These are phyloP conservation scores for Eimeria falciformis DNA, from an alignment of 169 alveolate species.

Conservation along the genomic window DNA sequence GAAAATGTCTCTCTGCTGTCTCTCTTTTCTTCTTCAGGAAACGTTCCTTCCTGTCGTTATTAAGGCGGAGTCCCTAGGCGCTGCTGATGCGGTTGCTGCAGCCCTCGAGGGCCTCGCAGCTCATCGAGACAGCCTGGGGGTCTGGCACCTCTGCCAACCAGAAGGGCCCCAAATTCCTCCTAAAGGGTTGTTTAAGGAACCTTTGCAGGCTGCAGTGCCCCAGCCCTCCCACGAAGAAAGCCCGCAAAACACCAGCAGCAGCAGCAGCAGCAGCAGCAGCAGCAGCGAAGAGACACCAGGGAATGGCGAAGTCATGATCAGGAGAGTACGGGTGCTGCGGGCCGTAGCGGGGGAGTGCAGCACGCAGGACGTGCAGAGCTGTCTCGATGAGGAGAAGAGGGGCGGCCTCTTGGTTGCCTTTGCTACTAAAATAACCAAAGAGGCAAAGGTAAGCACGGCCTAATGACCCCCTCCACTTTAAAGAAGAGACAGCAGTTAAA, in stretches of 20 bases:
- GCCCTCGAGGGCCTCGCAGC: constrained; percentile 39
- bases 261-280: background rate
- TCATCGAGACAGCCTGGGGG: background rate
- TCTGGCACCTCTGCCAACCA: background rate
- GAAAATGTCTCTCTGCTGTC: constrained; percentile 19
- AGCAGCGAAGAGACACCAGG: background rate
- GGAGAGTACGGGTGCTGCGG: background rate
- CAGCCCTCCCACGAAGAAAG: too few relatives aligned
- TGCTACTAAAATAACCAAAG: background rate
- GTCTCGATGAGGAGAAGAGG: background rate
- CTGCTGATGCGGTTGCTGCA: constrained; percentile 55
- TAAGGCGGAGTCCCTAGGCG: constrained; percentile 21
- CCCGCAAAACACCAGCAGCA: too few relatives aligned
- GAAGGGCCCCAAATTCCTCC: background rate
- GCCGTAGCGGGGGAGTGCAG: constrained; percentile 39
- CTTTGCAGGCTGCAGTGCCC: too few relatives aligned
- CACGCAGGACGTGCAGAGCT: constrained; percentile 9
- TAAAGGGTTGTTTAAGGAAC: too few relatives aligned
- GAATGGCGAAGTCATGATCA: background rate
- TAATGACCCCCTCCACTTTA: too few relatives aligned
- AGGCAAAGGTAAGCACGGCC: background rate
- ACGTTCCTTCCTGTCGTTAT: constrained; percentile 12
- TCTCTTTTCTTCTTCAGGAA: constrained; percentile 15
- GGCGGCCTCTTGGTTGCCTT: constrained; percentile 30
- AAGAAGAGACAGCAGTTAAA: too few relatives aligned